Evolutionary conservation across 768 basidiomycete species (phyloP).

Genomic region (Pleurotus pulmonarius): DNA sequence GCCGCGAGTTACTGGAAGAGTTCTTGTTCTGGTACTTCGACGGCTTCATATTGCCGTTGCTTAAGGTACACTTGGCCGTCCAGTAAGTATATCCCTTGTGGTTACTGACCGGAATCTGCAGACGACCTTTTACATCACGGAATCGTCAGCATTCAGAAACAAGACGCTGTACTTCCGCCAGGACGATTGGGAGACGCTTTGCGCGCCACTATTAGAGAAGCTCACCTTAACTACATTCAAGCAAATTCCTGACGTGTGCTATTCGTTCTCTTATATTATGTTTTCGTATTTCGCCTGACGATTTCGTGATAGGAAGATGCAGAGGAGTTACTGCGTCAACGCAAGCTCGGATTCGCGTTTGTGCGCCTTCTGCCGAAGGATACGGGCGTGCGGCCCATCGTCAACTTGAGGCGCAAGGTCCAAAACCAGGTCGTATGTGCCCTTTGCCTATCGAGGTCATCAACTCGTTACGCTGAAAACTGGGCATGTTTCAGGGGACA

Average conservation of each 20-base stretch:
- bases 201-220: slow-evolving; percentile 75
- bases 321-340: slow-evolving; percentile 61
- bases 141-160: slow-evolving; percentile 82
- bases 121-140: slow-evolving; percentile 94
- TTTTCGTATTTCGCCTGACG: neutral
- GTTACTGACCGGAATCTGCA: slow-evolving; percentile 22
- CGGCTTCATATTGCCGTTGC: slow-evolving; percentile 71
- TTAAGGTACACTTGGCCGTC: slow-evolving; percentile 53
- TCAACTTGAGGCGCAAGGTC: slow-evolving; percentile 70
- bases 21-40: slow-evolving; percentile 96
- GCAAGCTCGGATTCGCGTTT: slow-evolving; percentile 79
- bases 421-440: slow-evolving; percentile 25
- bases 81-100: neutral
- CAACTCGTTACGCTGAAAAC: neutral
- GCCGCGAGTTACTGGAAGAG: slow-evolving; percentile 79
- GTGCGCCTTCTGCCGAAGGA: slow-evolving; percentile 92
- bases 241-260: slow-evolving; percentile 60
- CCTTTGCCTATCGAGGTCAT: neutral
- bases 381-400: slow-evolving; percentile 90
- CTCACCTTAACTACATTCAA: slow-evolving; percentile 69
- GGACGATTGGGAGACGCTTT: slow-evolving; percentile 87
- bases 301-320: slow-evolving; percentile 50
- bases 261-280: neutral
- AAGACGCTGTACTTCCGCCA: slow-evolving; percentile 89
- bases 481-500: slow-evolving; percentile 20